Conservation (phyloP, 139 green algal species). For the Ettlia oleoabundans region DNA sequence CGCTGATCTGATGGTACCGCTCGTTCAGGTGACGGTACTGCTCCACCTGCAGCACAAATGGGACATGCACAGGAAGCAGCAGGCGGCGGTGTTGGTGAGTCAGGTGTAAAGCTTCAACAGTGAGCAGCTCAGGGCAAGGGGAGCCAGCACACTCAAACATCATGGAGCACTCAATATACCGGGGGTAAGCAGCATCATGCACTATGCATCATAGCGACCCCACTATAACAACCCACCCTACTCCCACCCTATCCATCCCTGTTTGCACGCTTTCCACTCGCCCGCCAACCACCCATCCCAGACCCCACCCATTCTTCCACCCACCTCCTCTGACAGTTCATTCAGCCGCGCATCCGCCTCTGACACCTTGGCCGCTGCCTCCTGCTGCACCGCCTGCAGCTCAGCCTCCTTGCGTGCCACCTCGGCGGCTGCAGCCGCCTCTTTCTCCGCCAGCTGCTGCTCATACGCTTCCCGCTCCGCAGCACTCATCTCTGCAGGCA, state of each 20-base stretch:
- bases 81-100: too few relatives aligned
- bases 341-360: constrained; percentile 43
- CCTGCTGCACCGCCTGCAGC: constrained; percentile 25
- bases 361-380: constrained; percentile 19
- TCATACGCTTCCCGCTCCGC: constrained; percentile 18
- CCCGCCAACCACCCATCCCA: too few relatives aligned
- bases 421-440: not conserved
- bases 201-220: not conserved
- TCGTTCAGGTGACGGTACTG: constrained; percentile 46
- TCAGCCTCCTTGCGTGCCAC: constrained; percentile 19
- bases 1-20: constrained; percentile 54
- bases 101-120: too few relatives aligned
- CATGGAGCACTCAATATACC: too few relatives aligned
- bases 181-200: too few relatives aligned
- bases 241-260: too few relatives aligned
- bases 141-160: too few relatives aligned
- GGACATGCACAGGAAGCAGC: not conserved
- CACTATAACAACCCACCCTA: too few relatives aligned
- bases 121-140: not conserved
- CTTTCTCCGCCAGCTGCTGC: constrained; percentile 4
- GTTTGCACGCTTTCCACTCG: too few relatives aligned
- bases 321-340: constrained; percentile 26
- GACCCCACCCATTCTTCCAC: too few relatives aligned
- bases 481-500: not conserved
- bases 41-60: constrained; percentile 49